Conservation (phyloP, 1,284 basidiomycete genomes). For the Rhodotorula sp. region DNA sequence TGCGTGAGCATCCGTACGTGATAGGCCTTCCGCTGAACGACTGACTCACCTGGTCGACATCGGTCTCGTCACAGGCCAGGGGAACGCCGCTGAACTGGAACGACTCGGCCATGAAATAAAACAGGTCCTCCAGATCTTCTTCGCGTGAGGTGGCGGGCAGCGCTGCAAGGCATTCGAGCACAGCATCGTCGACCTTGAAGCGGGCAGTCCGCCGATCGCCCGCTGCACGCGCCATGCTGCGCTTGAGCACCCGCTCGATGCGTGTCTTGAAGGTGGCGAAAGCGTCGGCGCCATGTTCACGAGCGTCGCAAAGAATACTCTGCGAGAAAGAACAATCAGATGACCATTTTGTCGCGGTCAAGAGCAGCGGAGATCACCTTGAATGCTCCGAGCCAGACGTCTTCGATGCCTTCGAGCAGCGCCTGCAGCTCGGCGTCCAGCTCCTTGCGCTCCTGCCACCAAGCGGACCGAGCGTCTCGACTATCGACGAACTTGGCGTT, state of each 20-base stretch:
- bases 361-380: slow-evolving; percentile 61
- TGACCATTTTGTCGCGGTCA: slow-evolving; percentile 43
- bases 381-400: slow-evolving; percentile 95
- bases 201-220: slow-evolving; percentile 61
- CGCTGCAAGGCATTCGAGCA: slow-evolving; percentile 82
- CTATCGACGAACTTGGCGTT: slow-evolving; percentile 67
- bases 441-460: slow-evolving; percentile 78
- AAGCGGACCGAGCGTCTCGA: slow-evolving; percentile 53
- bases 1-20: too few relatives aligned
- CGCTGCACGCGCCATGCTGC: slow-evolving; percentile 57
- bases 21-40: background rate
- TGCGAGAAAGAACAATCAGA: slow-evolving; percentile 49
- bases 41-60: slow-evolving; percentile 71
- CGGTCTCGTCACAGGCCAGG: slow-evolving; percentile 86
- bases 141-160: slow-evolving; percentile 77
- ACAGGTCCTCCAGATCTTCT: slow-evolving; percentile 91
- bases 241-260: slow-evolving; percentile 71
- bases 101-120: slow-evolving; percentile 89
- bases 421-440: slow-evolving; percentile 74
- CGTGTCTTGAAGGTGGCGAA: slow-evolving; percentile 56
- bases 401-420: slow-evolving; percentile 81
- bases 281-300: slow-evolving; percentile 52
- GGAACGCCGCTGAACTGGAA: slow-evolving; percentile 89
- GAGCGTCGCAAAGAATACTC: slow-evolving; percentile 56
- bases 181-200: slow-evolving; percentile 61